A percentile compares a stretch with the other conserved stretches of the same genome.
Conservation (phyloP, 2,329 filamentous ascomycete species). For the Chaetomium strumarium region DNA sequence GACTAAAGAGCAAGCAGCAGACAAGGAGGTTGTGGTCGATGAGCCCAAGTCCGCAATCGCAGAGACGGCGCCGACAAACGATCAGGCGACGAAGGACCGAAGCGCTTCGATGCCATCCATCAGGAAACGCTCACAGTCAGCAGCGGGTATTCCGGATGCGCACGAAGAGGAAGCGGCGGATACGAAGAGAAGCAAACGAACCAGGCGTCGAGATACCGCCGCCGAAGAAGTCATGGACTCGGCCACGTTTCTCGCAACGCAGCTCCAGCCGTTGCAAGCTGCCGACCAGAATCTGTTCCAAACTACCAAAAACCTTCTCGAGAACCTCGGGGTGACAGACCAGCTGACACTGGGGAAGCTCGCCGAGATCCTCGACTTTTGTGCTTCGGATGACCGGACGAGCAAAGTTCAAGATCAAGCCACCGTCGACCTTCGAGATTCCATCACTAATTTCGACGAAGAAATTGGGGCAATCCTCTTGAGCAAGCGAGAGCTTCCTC, state of each 20-base stretch:
- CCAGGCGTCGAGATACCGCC: slow-evolving; percentile 54
- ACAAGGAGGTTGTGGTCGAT: slow-evolving; percentile 4
- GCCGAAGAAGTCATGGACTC: slow-evolving; percentile 49
- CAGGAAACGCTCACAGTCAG: slow-evolving; percentile 58
- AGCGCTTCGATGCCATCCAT: slow-evolving; percentile 37
- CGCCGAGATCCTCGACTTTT: slow-evolving; percentile 47
- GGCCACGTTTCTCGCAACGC: slow-evolving; percentile 46
- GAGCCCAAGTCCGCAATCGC: slow-evolving; percentile 8
- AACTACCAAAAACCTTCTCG: slow-evolving; percentile 49
- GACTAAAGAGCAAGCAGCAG: slow-evolving; percentile 5
- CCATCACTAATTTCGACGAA: slow-evolving; percentile 46
- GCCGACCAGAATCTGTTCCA: slow-evolving; percentile 52
- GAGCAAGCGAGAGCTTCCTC: slow-evolving; percentile 47
- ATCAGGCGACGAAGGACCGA: slow-evolving; percentile 25
- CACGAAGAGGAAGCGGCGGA: slow-evolving; percentile 52
- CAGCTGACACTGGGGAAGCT: slow-evolving; percentile 40
- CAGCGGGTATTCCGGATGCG: slow-evolving; percentile 51
- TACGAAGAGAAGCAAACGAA: slow-evolving; percentile 60
- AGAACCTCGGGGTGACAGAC: slow-evolving; percentile 50
- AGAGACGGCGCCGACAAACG: slow-evolving; percentile 7
- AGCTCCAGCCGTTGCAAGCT: slow-evolving; percentile 52
- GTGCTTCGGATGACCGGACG: slow-evolving; percentile 45
- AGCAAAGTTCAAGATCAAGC: slow-evolving; percentile 42
- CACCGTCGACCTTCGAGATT: slow-evolving; percentile 44
- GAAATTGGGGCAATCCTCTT: slow-evolving; percentile 49